Evolutionary conservation across 768 basidiomycete genomes (phyloP), one percentile per base, ranked within the genome.

Genomic region (Infundibulicybe gibba): DNA sequence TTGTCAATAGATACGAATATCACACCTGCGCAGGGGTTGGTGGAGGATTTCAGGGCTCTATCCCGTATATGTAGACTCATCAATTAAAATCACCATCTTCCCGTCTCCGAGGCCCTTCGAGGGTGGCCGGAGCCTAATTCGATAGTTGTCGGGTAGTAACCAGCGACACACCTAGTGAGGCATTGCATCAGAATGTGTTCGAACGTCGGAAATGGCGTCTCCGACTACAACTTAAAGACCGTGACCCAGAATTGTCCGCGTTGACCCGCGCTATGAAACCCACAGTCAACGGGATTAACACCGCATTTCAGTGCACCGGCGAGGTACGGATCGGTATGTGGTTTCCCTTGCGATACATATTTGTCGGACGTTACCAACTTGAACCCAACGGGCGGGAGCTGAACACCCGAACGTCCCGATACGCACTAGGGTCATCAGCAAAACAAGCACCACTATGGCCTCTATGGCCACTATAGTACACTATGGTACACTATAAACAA

Each of bases 141-240:
- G 39, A 17, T 33, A 49, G 43, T n/a, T n/a, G 31, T 46, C 2
- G 30, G 12, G 19, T 10, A 12, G 19, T 6, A 40, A 48, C 10
- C 14, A 31, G n/a, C n/a, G n/a, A 52, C 80, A 40, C 48, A 90
- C 89, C 69, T 75, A 87, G 56, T 89, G 79, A 2, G 85, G 76
- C 17, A 71, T 61, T 42, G 82, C 75, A 10, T 73, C 14, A 75
- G 49, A 41, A 93, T 70, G 31, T 61, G 61, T 35, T 78, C 74
- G 14, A 80, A 69, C 19, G 75, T 58, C 45, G 92, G 89, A 85
- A 3, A 91, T 86, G 2, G 94, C 92, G 58, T 97, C 94, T 57
- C 94, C 92, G 3, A 97, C 74, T 6, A 95, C 93, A n/a, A n/a
- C n/a, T n/a, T n/a, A n/a, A 49, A 95, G 71, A 57, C 87, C 88